A percentile compares a stretch with the other conserved stretches of the same genome.
These are phyloP conservation scores for Podospora pseudopauciseta DNA, from an alignment of 495 filamentous ascomycete species.

Conservation along the genomic window DNA sequence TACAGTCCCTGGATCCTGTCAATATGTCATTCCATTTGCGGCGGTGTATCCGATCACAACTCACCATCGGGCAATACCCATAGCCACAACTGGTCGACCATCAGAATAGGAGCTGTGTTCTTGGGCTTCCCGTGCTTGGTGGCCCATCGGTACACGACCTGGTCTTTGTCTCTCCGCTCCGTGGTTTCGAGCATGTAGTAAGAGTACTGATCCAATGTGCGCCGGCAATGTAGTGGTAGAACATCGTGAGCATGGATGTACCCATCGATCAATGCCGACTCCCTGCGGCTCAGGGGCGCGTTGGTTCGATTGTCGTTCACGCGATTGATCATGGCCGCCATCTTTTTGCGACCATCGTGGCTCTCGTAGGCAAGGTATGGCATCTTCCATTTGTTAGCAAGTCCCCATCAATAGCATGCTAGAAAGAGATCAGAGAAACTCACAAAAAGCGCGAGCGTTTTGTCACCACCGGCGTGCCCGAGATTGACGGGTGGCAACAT, in stretches of 20 bases:
- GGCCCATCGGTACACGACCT: conserved; percentile 22
- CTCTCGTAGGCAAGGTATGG: conserved; percentile 18
- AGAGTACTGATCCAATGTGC: conserved; percentile 21
- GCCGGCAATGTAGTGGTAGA: conserved; percentile 17
- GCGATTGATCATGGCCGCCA: not conserved
- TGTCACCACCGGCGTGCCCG: not conserved
- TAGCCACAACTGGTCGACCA: conserved; percentile 27
- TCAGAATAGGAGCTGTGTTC: conserved; percentile 22
- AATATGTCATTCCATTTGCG: not conserved
- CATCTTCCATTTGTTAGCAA: conserved; percentile 10
- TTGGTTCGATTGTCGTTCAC: not conserved
- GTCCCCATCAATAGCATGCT: not conserved
- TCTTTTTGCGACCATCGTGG: conserved; percentile 8
- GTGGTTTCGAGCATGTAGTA: conserved; percentile 25
- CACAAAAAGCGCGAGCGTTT: not conserved
- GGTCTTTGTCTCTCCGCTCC: conserved; percentile 21
- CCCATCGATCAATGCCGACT: not conserved
- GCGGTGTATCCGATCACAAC: not conserved
- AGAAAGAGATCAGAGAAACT: not conserved
- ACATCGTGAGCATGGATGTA: not conserved
- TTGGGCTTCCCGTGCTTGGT: conserved; percentile 5
- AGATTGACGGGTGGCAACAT: not conserved
- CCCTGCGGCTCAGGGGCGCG: not conserved
- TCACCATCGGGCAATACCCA: conserved; percentile 19
- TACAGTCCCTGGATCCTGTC: conserved; percentile 12